Evolutionary conservation across 2,329 filamentous ascomycete species (phyloP), one percentile per base, ranked within the genome.

Genomic region (Hymenoscyphus scutula): DNA sequence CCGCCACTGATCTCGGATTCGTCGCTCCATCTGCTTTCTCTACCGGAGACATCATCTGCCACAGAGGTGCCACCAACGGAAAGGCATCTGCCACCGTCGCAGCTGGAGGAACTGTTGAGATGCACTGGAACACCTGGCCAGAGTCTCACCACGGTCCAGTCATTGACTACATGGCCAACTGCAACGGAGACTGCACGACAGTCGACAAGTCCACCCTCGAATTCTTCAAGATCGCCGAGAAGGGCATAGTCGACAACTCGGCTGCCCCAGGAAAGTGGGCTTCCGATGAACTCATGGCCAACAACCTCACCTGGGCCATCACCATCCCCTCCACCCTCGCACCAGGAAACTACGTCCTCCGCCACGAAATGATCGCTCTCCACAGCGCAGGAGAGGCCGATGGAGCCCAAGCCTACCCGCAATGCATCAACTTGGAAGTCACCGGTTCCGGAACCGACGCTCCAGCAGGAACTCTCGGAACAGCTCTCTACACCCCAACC

Each of bases 261-360:
- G 59, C 60, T 1, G 19, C 62, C 62, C 71, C 75, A 15, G 76
- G 76, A 10, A 77, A 65, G 10, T 81, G 79, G 80, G 75, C 76
- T 1, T 74, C 76, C 5, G 77, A 80, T 62, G 71, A 81, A 2
- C 72, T 86, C 64, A 83, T 84, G 67, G 71, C 75, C 60, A 78
- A 79, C 69, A 84, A 84, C 74, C 81, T 81, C 73, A 80, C 76
- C 68, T 83, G 80, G 78, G 77, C 76, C 25, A 73, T 80, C 29
- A 78, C 74, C 4, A 75, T 83, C 53, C 81, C 81, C n/a, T 57
- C 65, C 0, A 72, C 75, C 23, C 72, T 82, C 55, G 72, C 68
- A 3, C 66, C 78, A 0, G 82, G 82, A 0, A 76, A 80, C 65
- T 85, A 84, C 65, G 79, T 85, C 34, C 69, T 85, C 37, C 76